phyloP scores from a whole-genome alignment of 306 rosid genomes.

The Cucurbita ficifolia region DNA sequence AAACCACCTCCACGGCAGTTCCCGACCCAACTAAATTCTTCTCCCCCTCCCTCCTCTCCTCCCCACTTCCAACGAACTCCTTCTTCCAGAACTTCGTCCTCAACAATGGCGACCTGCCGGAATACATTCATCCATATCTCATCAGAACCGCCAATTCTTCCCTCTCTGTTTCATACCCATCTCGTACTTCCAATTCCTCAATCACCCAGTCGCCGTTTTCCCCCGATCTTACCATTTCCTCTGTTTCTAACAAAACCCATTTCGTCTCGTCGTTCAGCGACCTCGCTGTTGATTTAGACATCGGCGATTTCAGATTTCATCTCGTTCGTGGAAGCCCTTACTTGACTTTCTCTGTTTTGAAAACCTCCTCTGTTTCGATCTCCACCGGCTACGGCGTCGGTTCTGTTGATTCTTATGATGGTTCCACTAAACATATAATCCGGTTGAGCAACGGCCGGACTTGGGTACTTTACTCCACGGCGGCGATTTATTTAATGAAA shows the following conservation, averaged over 20 bases:
- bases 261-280: constrained; percentile 46
- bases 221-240: constrained; percentile 45
- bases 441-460: constrained; percentile 55
- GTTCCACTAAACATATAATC: constrained; percentile 36
- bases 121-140: constrained; percentile 75
- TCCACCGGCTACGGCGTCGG: constrained; percentile 44
- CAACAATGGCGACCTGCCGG: constrained; percentile 61
- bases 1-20: constrained; percentile 41
- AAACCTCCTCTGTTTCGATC: constrained; percentile 30
- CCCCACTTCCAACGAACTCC: constrained; percentile 78
- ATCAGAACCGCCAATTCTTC: constrained; percentile 43
- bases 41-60: constrained; percentile 37
- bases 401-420: constrained; percentile 26
- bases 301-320: constrained; percentile 36
- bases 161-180: constrained; percentile 57
- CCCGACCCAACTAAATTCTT: constrained; percentile 67
- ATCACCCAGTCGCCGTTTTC: constrained; percentile 36
- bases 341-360: constrained; percentile 34
- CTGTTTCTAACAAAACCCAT: constrained; percentile 21
- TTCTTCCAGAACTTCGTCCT: constrained; percentile 78
- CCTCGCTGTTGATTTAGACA: constrained; percentile 57
- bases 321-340: constrained; percentile 87
- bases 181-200: constrained; percentile 23
- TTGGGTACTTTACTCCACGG: constrained; percentile 59
- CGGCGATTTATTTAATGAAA: constrained; percentile 23